These are phyloP conservation scores for Corrigiola litoralis DNA, from an alignment of 179 eudicot genomes.

Conservation along the genomic window DNA sequence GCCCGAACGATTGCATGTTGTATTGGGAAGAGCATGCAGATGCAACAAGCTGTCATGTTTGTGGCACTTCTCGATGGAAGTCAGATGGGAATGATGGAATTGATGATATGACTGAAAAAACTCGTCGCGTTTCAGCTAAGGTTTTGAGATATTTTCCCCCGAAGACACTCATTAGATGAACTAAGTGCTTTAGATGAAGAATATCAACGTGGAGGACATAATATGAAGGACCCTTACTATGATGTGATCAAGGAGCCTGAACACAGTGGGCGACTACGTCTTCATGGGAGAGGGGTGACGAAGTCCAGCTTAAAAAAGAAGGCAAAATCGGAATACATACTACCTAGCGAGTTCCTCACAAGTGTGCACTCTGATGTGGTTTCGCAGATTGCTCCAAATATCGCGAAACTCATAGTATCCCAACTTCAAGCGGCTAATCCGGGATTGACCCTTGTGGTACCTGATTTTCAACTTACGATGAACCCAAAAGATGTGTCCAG, in stretches of 20 bases:
- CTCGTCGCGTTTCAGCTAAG: too few relatives aligned
- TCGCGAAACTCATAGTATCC: not conserved
- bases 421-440: not conserved
- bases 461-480: not conserved
- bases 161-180: too few relatives aligned
- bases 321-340: not conserved
- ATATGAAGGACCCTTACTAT: not conserved
- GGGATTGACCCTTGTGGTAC: not conserved
- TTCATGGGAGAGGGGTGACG: too few relatives aligned
- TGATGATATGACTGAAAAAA: too few relatives aligned
- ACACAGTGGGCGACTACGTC: not conserved
- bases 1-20: constrained; percentile 1
- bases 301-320: not conserved
- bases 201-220: not conserved
- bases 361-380: not conserved
- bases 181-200: not conserved
- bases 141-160: too few relatives aligned
- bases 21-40: too few relatives aligned
- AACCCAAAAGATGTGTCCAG: not conserved
- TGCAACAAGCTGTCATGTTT: not conserved
- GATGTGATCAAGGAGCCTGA: not conserved
- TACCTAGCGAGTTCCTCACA: not conserved
- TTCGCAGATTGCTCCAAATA: not conserved
- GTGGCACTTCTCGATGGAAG: not conserved
- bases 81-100: not conserved